phyloP scores from a whole-genome alignment of 306 rosid species.

The Hippophae rhamnoides region DNA sequence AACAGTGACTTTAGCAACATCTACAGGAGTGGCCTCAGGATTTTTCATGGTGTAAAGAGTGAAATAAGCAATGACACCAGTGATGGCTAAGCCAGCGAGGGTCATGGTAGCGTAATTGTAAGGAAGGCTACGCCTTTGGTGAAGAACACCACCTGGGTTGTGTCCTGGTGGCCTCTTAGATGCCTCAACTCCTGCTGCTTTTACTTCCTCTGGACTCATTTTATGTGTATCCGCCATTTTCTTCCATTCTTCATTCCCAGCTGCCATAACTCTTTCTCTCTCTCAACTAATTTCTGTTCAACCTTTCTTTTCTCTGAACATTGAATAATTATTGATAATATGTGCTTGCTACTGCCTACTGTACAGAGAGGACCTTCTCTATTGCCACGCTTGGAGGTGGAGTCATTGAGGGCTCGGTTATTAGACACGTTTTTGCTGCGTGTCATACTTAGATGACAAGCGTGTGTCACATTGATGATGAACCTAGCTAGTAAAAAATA shows the following conservation, averaged over 20 bases:
- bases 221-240: conserved; percentile 50
- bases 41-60: conserved; percentile 46
- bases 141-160: conserved; percentile 45
- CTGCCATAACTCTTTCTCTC: conserved; percentile 19
- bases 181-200: conserved; percentile 51
- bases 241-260: conserved; percentile 40
- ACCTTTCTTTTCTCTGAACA: too few relatives aligned
- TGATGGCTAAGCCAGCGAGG: conserved; percentile 31
- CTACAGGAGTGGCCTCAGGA: conserved; percentile 53
- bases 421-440: conserved; percentile 4
- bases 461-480: not conserved
- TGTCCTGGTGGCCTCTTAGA: conserved; percentile 58
- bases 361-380: too few relatives aligned
- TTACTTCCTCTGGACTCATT: conserved; percentile 46
- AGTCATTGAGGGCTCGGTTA: too few relatives aligned
- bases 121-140: conserved; percentile 54
- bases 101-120: conserved; percentile 25
- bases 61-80: conserved; percentile 36
- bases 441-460: conserved; percentile 2
- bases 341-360: too few relatives aligned
- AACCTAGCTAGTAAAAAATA: too few relatives aligned
- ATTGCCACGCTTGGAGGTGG: conserved; percentile 7
- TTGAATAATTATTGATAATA: too few relatives aligned
- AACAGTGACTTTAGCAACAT: conserved; percentile 53
- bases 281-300: too few relatives aligned